Evolutionary conservation across 208 protist species (phyloP).

Genomic region (Lotmaria passim): DNA sequence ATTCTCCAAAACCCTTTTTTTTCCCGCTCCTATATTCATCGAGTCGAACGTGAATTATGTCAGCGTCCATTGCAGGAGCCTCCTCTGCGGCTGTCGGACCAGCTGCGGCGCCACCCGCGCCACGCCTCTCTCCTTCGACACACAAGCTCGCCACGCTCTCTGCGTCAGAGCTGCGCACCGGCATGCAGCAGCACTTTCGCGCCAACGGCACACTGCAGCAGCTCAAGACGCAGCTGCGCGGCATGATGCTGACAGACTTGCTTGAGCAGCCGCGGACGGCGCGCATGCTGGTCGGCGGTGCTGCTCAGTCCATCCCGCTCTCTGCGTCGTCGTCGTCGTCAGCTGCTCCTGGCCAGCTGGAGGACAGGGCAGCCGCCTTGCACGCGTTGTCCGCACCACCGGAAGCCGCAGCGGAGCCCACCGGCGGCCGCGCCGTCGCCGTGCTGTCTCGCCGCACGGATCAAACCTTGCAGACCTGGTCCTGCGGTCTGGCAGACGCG

Average conservation of each 20-base stretch:
- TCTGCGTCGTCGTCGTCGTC: background rate
- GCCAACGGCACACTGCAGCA: constrained; percentile 68
- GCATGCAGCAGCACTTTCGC: constrained; percentile 78
- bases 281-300: constrained; percentile 21
- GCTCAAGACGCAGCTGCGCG: constrained; percentile 88
- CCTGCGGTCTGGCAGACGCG: constrained; percentile 60
- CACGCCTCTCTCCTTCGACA: background rate
- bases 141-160: constrained; percentile 24
- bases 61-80: constrained; percentile 5
- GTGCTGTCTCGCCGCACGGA: constrained; percentile 11
- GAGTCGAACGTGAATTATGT: background rate
- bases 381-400: background rate
- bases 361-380: constrained; percentile 1
- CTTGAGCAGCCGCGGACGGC: constrained; percentile 49
- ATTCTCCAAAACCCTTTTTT: background rate
- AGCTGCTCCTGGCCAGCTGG: background rate
- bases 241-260: constrained; percentile 77
- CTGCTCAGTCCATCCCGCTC: constrained; percentile 19
- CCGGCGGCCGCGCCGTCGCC: background rate
- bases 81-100: background rate
- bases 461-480: constrained; percentile 49
- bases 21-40: too few species aligned
- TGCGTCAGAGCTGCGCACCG: constrained; percentile 71
- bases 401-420: background rate
- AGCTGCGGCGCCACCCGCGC: background rate